Evolutionary conservation across 345 rosid genomes (phyloP).

Genomic region (Hypericum androsaemum): DNA sequence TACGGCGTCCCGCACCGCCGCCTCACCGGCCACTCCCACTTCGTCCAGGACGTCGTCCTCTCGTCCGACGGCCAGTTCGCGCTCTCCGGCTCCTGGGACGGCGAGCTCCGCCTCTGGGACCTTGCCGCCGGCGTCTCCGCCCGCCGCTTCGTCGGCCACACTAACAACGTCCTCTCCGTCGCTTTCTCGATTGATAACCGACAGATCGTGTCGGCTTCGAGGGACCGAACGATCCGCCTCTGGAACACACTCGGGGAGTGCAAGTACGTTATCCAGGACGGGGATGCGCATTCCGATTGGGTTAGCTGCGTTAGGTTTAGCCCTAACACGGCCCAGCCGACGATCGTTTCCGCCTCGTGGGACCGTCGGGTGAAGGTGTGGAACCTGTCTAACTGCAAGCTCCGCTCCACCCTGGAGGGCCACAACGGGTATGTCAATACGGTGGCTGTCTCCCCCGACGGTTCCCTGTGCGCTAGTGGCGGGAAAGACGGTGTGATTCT

Average conservation of each 20-base stretch:
- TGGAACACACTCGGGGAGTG: conserved; percentile 98
- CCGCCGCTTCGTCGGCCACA: conserved; percentile 91
- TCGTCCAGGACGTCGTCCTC: conserved; percentile 89
- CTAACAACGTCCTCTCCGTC: conserved; percentile 87
- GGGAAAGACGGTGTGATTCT: conserved; percentile 88
- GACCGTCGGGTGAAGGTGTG: conserved; percentile 85
- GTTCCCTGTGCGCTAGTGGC: conserved; percentile 87
- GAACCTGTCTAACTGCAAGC: conserved; percentile 89
- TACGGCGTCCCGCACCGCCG: conserved; percentile 83
- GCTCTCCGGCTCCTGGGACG: conserved; percentile 95
- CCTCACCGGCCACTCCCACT: conserved; percentile 91
- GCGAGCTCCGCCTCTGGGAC: conserved; percentile 99
- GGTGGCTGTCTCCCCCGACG: conserved; percentile 92
- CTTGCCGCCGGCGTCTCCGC: conserved; percentile 62
- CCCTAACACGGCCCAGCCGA: conserved; percentile 67
- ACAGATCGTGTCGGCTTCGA: conserved; percentile 94
- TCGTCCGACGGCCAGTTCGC: conserved; percentile 97
- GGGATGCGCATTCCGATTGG: conserved; percentile 82
- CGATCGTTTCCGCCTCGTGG: conserved; percentile 91
- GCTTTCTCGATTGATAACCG: conserved; percentile 95
- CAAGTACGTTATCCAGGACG: conserved; percentile 90
- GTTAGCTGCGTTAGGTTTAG: conserved; percentile 92
- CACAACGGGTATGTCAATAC: conserved; percentile 83
- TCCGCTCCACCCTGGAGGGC: conserved; percentile 59
- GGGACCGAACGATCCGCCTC: conserved; percentile 85